Evolutionary conservation across 495 filamentous ascomycete species (phyloP).

Genomic region (Lepidopterella palustris): DNA sequence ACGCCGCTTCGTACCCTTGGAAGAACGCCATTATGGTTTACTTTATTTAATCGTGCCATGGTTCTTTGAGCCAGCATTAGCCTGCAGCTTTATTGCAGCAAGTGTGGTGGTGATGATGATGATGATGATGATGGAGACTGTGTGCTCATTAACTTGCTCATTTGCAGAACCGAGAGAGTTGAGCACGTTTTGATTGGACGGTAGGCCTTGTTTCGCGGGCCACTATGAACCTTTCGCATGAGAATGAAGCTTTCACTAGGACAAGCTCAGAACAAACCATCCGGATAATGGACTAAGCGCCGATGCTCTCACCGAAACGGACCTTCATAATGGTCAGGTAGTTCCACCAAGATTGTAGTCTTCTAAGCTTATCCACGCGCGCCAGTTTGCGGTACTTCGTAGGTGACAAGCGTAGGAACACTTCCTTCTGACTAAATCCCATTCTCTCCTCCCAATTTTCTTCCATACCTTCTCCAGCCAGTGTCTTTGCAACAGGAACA

Average conservation of each 20-base stretch:
- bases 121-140: neutral
- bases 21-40: neutral
- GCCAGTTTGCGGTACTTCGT: neutral
- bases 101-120: no score
- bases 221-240: neutral
- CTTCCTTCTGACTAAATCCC: no score
- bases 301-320: neutral
- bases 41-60: neutral
- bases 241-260: neutral
- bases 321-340: neutral
- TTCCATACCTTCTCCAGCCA: no score
- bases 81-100: no score
- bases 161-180: no score
- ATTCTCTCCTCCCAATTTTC: no score
- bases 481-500: no score
- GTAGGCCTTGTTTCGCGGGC: neutral
- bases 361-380: neutral
- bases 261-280: neutral
- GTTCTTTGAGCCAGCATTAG: no score
- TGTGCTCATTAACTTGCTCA: no score
- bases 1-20: neutral
- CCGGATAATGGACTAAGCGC: neutral
- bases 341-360: neutral
- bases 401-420: neutral
- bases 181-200: conserved; percentile 2